Evolutionary conservation across 2,329 filamentous ascomycete genomes (phyloP).

Genomic region (Aureobasidium sp.): DNA sequence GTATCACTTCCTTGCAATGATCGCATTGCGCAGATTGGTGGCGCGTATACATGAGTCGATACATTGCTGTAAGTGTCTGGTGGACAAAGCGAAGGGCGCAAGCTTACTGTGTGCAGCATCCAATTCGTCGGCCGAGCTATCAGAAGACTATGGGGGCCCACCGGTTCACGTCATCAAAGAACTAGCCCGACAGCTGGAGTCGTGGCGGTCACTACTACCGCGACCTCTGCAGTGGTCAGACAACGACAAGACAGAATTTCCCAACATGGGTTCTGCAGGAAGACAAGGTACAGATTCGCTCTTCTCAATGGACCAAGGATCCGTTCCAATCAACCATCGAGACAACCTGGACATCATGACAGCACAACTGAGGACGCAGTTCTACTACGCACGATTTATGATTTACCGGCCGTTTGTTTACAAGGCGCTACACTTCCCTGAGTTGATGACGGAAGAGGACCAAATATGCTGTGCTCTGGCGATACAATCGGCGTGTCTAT

Average conservation of each 20-base stretch:
- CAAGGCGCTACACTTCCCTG: conserved; percentile 53
- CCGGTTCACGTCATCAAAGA: conserved; percentile 43
- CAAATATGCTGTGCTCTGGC: conserved; percentile 50
- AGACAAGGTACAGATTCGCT: conserved; percentile 30
- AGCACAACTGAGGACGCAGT: conserved; percentile 51
- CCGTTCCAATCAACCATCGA: conserved; percentile 40
- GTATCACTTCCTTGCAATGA: conserved; percentile 54
- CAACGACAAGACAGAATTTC: conserved; percentile 41
- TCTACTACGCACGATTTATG: conserved; percentile 53
- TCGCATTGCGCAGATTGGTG: conserved; percentile 49
- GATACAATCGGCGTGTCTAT: conserved; percentile 50
- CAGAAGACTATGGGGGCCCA: conserved; percentile 33
- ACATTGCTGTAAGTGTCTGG: conserved; percentile 42
- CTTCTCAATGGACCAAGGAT: conserved; percentile 44
- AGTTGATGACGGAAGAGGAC: conserved; percentile 49
- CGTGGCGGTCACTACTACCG: conserved; percentile 53
- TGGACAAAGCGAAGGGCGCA: background rate
- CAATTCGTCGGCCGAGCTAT: conserved; percentile 23
- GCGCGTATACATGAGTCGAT: conserved; percentile 48
- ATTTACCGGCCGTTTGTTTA: conserved; percentile 54
- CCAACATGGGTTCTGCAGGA: conserved; percentile 23
- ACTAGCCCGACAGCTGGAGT: conserved; percentile 48
- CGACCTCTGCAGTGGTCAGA: conserved; percentile 52
- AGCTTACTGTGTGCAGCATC: conserved; percentile 19
- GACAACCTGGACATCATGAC: conserved; percentile 52